Evolutionary conservation across 495 filamentous ascomycete genomes (phyloP).

Genomic region (Choiromyces venosus): DNA sequence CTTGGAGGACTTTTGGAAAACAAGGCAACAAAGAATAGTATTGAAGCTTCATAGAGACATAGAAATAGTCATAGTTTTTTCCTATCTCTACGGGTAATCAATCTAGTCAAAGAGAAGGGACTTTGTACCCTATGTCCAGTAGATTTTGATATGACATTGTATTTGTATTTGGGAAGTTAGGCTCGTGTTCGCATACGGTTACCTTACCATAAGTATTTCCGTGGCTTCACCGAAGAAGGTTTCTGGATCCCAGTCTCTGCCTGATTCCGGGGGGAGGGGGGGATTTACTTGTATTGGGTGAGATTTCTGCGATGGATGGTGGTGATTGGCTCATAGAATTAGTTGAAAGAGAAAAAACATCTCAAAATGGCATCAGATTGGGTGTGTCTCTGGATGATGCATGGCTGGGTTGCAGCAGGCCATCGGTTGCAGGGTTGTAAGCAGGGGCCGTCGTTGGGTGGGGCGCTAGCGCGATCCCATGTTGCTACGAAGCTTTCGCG

Average conservation of each 20-base stretch:
- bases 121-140: too few relatives aligned
- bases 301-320: not conserved
- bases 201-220: not conserved
- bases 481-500: constrained; percentile 35
- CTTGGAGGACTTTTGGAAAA: not conserved
- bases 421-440: constrained; percentile 2
- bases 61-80: not conserved
- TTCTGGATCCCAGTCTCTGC: not conserved
- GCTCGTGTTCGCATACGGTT: not conserved
- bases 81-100: not conserved
- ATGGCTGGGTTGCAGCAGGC: not conserved
- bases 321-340: not conserved
- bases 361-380: not conserved
- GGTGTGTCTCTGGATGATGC: not conserved
- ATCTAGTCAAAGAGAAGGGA: too few relatives aligned
- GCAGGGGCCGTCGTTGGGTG: constrained; percentile 2
- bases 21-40: not conserved
- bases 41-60: not conserved
- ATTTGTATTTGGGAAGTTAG: not conserved
- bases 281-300: not conserved
- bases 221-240: not conserved
- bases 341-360: not conserved
- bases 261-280: not conserved
- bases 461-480: constrained; percentile 27
- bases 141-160: not conserved